These are phyloP conservation scores for Agaricus blazei DNA, from an alignment of 768 basidiomycete genomes.

Conservation along the genomic window DNA sequence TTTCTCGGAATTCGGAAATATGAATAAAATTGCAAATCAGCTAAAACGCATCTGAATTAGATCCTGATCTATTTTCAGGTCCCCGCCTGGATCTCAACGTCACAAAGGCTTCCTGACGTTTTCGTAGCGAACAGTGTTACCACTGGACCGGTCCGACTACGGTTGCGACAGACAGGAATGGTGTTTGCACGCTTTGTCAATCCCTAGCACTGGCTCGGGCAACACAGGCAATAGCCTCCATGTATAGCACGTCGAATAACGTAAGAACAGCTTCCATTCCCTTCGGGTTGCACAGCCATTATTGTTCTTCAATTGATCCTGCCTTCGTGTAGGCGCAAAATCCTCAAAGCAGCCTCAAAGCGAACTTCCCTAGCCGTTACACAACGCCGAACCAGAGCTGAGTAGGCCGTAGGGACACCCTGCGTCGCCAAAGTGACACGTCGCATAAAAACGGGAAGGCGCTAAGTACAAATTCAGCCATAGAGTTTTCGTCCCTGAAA, in stretches of 20 bases:
- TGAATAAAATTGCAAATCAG: conserved; percentile 29
- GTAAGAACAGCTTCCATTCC: conserved; percentile 11
- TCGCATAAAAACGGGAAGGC: neutral
- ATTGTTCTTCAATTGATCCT: neutral
- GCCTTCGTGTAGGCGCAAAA: neutral
- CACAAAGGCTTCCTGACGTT: conserved; percentile 1
- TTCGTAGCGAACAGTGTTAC: no score
- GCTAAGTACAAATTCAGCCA: neutral
- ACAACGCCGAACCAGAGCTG: neutral
- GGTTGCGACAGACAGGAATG: neutral
- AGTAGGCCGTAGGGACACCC: no score
- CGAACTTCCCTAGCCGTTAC: neutral
- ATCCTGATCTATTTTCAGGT: conserved; percentile 25
- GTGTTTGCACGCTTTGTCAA: neutral
- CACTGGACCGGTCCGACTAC: neutral
- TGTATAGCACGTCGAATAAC: conserved; percentile 12
- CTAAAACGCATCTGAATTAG: conserved; percentile 18
- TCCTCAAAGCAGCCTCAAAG: no score
- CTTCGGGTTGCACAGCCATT: conserved; percentile 1
- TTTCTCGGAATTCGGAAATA: conserved; percentile 17
- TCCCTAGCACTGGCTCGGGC: neutral
- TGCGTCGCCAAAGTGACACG: no score
- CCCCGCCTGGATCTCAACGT: conserved; percentile 22
- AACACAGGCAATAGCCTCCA: neutral
- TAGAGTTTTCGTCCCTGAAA: neutral